These are phyloP conservation scores for Rhypophila decipiens DNA, from an alignment of 495 filamentous ascomycete species.

Conservation along the genomic window DNA sequence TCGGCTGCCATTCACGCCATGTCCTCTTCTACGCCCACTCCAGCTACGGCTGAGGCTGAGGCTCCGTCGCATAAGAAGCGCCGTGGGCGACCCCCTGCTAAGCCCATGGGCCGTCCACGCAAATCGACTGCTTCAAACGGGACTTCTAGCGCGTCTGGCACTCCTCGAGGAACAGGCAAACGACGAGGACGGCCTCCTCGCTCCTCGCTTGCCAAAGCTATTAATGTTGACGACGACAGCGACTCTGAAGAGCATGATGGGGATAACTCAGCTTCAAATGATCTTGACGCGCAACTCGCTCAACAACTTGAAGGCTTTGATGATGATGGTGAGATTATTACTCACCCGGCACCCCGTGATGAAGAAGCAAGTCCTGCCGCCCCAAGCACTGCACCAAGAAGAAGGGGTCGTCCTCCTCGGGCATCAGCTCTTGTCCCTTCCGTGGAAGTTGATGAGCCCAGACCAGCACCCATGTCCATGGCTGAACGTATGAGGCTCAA, in stretches of 20 bases:
- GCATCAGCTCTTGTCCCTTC: neutral
- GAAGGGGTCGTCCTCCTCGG: slow-evolving; percentile 20
- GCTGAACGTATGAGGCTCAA: slow-evolving; percentile 37
- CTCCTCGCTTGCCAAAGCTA: slow-evolving; percentile 4
- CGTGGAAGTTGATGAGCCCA: slow-evolving; percentile 5
- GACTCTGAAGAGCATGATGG: neutral
- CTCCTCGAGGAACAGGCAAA: neutral
- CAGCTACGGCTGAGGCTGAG: no score
- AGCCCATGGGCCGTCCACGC: slow-evolving; percentile 22
- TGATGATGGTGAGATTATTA: slow-evolving; percentile 21
- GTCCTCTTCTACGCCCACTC: neutral
- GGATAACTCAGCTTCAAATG: neutral
- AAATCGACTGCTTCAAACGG: slow-evolving; percentile 9
- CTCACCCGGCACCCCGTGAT: no score
- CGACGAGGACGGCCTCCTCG: slow-evolving; percentile 18
- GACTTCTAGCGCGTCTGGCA: neutral
- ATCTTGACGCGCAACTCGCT: slow-evolving; percentile 20
- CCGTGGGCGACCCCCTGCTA: slow-evolving; percentile 11
- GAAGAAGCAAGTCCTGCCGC: neutral
- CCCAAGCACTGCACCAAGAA: slow-evolving; percentile 5
- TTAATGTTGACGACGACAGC: slow-evolving; percentile 1
- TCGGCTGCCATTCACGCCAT: slow-evolving; percentile 21
- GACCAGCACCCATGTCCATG: slow-evolving; percentile 30
- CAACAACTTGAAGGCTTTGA: slow-evolving; percentile 21
- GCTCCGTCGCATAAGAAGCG: slow-evolving; percentile 10